Evolutionary conservation across 768 basidiomycete species (phyloP).

Genomic region (Leccinellum luteum): DNA sequence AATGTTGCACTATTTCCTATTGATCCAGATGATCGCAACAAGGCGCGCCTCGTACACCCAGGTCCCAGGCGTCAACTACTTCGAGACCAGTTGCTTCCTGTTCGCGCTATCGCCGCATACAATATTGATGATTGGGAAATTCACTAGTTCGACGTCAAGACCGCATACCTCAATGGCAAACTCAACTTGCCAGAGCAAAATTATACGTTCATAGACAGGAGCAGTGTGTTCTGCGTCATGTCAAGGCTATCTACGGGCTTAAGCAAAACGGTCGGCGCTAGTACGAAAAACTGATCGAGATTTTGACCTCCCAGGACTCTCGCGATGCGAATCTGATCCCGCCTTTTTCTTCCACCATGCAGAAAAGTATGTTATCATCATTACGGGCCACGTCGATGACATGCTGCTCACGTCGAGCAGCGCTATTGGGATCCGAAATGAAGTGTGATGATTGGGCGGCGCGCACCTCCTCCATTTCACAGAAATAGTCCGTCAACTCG

Average conservation of each 20-base stretch:
- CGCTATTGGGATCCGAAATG: too few species aligned
- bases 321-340: too few species aligned
- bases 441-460: too few species aligned
- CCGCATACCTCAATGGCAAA: background rate
- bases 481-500: too few species aligned
- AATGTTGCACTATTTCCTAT: background rate
- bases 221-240: background rate
- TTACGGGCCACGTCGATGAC: too few species aligned
- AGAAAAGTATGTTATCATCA: too few species aligned
- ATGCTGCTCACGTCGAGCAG: too few species aligned
- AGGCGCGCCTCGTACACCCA: background rate
- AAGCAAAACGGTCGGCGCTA: background rate
- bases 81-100: too few species aligned
- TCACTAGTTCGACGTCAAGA: background rate
- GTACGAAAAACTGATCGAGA: background rate
- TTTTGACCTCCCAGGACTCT: background rate
- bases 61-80: background rate
- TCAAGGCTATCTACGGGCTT: background rate
- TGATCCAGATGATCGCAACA: background rate
- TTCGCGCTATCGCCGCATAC: background rate
- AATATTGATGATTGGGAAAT: background rate
- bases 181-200: background rate
- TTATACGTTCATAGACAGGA: background rate
- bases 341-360: too few species aligned
- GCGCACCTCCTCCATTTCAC: too few species aligned